A percentile compares a stretch with the other conserved stretches of the same genome.
Conservation (phyloP, 225 moss, liverwort and hornwort genomes). For the Rhytidiadelphus loreus region DNA sequence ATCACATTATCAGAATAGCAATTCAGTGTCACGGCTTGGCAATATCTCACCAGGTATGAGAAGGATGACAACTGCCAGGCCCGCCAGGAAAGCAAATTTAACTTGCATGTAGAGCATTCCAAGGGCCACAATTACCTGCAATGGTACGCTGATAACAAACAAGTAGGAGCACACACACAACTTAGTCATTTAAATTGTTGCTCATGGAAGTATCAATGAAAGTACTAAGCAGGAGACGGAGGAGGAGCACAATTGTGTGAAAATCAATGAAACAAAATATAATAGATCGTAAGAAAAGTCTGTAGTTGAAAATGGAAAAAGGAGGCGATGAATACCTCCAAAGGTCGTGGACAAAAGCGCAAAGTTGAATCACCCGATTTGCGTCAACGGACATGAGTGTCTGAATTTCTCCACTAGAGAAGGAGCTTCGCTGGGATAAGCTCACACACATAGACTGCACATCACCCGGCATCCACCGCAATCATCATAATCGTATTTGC, state of each 20-base stretch:
- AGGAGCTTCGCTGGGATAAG: slow-evolving; percentile 50
- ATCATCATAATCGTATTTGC: neutral
- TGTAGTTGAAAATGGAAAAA: neutral
- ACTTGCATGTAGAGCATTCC: slow-evolving; percentile 92
- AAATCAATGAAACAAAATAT: neutral
- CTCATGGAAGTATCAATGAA: neutral
- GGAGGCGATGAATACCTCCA: slow-evolving; percentile 58
- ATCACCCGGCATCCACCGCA: neutral
- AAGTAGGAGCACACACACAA: neutral
- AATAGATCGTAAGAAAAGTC: neutral
- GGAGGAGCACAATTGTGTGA: neutral
- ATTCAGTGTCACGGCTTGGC: neutral
- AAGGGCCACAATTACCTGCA: slow-evolving; percentile 77
- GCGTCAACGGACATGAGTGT: slow-evolving; percentile 92
- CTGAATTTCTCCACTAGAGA: slow-evolving; percentile 90
- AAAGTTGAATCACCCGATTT: slow-evolving; percentile 58
- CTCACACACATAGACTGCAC: slow-evolving; percentile 74
- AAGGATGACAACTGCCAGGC: slow-evolving; percentile 72
- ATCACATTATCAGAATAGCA: neutral
- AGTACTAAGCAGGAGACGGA: neutral
- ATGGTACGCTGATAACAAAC: slow-evolving; percentile 49
- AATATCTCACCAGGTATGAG: slow-evolving; percentile 73
- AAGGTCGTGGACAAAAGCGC: slow-evolving; percentile 63
- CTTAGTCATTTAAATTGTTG: neutral
- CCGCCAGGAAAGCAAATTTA: slow-evolving; percentile 86